phyloP scores from a whole-genome alignment of 768 basidiomycete genomes.

The Nevesoporus exiguus region DNA sequence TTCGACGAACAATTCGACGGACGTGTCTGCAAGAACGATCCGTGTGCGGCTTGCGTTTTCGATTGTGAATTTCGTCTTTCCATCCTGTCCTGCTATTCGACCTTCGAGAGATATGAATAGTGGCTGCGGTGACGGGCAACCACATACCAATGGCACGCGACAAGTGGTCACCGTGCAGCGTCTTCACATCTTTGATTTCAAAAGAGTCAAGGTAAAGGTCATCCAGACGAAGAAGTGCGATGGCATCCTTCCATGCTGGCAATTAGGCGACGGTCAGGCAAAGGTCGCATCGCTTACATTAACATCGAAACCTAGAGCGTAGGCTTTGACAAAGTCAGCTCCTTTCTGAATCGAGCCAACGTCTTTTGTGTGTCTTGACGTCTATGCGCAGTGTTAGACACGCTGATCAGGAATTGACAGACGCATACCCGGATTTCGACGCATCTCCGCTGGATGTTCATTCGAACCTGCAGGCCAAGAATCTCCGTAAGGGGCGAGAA shows the following conservation, averaged over 20 bases:
- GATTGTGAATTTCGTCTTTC: slow-evolving; percentile 98
- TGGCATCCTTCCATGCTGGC: slow-evolving; percentile 67
- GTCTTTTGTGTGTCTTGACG: slow-evolving; percentile 92
- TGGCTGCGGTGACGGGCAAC: not conserved
- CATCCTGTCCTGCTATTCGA: slow-evolving; percentile 97
- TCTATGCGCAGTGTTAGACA: slow-evolving; percentile 43
- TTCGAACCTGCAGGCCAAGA: slow-evolving; percentile 90
- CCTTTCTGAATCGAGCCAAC: slow-evolving; percentile 93
- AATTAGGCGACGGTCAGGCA: not conserved
- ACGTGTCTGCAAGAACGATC: slow-evolving; percentile 99
- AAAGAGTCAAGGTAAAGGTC: slow-evolving; percentile 98
- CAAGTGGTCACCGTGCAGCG: slow-evolving; percentile 94
- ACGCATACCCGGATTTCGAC: slow-evolving; percentile 87
- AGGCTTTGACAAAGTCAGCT: slow-evolving; percentile 95
- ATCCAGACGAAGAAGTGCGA: slow-evolving; percentile 91
- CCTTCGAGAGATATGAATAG: slow-evolving; percentile 41
- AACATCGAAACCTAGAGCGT: slow-evolving; percentile 90
- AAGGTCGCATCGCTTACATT: slow-evolving; percentile 54
- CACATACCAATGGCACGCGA: slow-evolving; percentile 89
- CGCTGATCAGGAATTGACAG: not conserved
- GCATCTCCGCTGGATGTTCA: slow-evolving; percentile 87
- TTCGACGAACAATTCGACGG: slow-evolving; percentile 33
- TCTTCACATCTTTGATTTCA: slow-evolving; percentile 99
- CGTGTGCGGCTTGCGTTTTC: slow-evolving; percentile 96
- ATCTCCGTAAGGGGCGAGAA: slow-evolving; percentile 96